These are phyloP conservation scores for Gentiana macrophylla DNA, from an alignment of 257 asterid genomes.

Conservation along the genomic window DNA sequence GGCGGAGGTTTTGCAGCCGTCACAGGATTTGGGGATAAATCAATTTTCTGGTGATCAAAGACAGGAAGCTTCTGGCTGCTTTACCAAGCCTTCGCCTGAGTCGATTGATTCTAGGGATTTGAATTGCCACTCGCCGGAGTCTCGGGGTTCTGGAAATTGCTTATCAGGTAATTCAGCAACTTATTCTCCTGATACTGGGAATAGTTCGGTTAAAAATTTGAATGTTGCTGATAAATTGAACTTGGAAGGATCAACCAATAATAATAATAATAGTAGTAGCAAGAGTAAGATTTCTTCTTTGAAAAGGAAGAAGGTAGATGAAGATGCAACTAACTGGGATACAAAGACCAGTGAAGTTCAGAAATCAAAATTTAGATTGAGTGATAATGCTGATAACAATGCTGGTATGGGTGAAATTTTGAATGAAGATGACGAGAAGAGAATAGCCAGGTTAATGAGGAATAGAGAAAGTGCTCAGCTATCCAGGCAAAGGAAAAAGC, in stretches of 20 bases:
- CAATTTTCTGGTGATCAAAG: constrained; percentile 35
- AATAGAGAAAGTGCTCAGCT: constrained; percentile 96
- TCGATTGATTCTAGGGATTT: constrained; percentile 33
- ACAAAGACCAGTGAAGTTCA: constrained; percentile 35
- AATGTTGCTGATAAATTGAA: constrained; percentile 50
- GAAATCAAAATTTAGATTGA: constrained; percentile 28
- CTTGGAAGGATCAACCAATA: constrained; percentile 30
- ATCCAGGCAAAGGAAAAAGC: constrained; percentile 92
- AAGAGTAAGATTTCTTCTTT: constrained; percentile 12
- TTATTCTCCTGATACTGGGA: constrained; percentile 40
- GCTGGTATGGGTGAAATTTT: constrained; percentile 18
- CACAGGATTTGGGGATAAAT: constrained; percentile 23
- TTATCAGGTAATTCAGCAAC: constrained; percentile 53
- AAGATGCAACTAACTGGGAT: constrained; percentile 28
- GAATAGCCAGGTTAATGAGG: constrained; percentile 80
- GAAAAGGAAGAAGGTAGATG: constrained; percentile 60
- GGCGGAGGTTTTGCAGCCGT: constrained; percentile 30
- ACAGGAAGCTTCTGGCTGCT: constrained; percentile 28
- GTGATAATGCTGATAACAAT: constrained; percentile 18
- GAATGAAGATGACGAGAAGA: constrained; percentile 71
- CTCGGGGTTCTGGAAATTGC: constrained; percentile 50
- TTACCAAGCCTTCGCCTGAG: constrained; percentile 70
- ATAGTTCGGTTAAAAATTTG: constrained; percentile 31
- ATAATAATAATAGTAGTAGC: constrained; percentile 9
- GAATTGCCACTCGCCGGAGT: constrained; percentile 58